A percentile compares a stretch with the other conserved stretches of the same genome.
Conservation (phyloP, 2,329 filamentous ascomycete genomes). For the Leptodontidium sp. region DNA sequence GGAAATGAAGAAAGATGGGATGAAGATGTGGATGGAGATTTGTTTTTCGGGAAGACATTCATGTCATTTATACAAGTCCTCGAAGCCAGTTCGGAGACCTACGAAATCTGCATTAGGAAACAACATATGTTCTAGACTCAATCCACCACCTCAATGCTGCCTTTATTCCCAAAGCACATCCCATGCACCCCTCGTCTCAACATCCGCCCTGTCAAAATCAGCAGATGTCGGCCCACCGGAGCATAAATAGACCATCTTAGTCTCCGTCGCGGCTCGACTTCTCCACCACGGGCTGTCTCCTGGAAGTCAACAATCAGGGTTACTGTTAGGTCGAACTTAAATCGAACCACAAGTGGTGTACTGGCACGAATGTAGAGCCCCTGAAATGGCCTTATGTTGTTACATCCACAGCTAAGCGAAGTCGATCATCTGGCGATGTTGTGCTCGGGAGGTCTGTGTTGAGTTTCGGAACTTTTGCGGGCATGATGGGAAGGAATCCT, state of each 20-base stretch:
- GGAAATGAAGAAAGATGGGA: conserved; percentile 17
- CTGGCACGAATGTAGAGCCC: background rate
- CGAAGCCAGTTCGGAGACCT: background rate
- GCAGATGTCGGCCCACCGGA: background rate
- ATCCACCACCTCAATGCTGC: background rate
- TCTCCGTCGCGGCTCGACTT: background rate
- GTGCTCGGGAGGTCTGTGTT: conserved; percentile 26
- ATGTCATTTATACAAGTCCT: conserved; percentile 18
- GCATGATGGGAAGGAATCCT: conserved; percentile 17
- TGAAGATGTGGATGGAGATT: conserved; percentile 23
- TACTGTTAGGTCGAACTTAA: background rate
- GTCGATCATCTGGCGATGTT: conserved; percentile 37
- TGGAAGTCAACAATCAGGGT: background rate
- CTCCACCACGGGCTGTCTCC: background rate
- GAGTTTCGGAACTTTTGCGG: conserved; percentile 25
- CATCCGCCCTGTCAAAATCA: conserved; percentile 1
- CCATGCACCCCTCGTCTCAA: conserved; percentile 29
- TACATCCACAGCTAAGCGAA: conserved; percentile 25
- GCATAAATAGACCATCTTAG: background rate
- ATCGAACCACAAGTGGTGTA: conserved; percentile 15
- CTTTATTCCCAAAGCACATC: conserved; percentile 19
- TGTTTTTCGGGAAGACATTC: conserved; percentile 20
- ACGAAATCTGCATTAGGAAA: conserved; percentile 1
- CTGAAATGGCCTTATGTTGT: conserved; percentile 32
- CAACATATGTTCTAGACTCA: background rate